Evolutionary conservation across 768 basidiomycete species (phyloP).

Genomic region (Dioszegia crocea): DNA sequence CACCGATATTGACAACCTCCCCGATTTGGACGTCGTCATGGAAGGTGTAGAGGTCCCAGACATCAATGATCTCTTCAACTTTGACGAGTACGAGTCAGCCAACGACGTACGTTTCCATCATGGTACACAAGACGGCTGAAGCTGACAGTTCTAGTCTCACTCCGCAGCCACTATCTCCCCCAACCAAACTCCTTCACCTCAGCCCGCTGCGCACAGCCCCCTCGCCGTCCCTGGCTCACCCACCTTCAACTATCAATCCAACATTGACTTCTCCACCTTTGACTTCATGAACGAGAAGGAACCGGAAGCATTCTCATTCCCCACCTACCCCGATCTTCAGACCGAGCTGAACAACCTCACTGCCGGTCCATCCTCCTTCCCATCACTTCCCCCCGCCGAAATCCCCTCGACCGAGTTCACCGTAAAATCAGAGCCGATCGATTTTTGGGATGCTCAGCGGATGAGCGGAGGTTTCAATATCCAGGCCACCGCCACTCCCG

Average conservation of each 20-base stretch:
- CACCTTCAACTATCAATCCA: conserved; percentile 11
- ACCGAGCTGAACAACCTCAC: neutral
- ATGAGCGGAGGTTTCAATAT: too few species aligned
- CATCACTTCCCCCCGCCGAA: neutral
- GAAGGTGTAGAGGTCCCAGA: conserved; percentile 9
- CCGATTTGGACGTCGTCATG: conserved; percentile 13
- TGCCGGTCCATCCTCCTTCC: conserved; percentile 6
- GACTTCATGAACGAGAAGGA: conserved; percentile 1
- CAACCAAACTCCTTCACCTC: conserved; percentile 38
- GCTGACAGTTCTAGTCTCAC: conserved; percentile 23
- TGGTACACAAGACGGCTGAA: conserved; percentile 9
- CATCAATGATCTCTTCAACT: conserved; percentile 33
- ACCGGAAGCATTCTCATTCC: neutral
- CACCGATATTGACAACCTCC: conserved; percentile 6
- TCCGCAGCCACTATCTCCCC: conserved; percentile 36
- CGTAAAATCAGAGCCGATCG: conserved; percentile 39
- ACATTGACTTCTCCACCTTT: conserved; percentile 9
- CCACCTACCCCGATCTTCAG: neutral
- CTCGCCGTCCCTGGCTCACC: conserved; percentile 3
- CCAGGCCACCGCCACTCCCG: too few species aligned
- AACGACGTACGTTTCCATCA: conserved; percentile 17
- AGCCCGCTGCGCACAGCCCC: conserved; percentile 11
- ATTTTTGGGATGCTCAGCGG: conserved; percentile 17
- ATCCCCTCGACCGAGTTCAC: neutral
- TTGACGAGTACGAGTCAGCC: conserved; percentile 29